Evolutionary conservation across 2,329 filamentous ascomycete genomes (phyloP).

Genomic region (Cercospora sp.): DNA sequence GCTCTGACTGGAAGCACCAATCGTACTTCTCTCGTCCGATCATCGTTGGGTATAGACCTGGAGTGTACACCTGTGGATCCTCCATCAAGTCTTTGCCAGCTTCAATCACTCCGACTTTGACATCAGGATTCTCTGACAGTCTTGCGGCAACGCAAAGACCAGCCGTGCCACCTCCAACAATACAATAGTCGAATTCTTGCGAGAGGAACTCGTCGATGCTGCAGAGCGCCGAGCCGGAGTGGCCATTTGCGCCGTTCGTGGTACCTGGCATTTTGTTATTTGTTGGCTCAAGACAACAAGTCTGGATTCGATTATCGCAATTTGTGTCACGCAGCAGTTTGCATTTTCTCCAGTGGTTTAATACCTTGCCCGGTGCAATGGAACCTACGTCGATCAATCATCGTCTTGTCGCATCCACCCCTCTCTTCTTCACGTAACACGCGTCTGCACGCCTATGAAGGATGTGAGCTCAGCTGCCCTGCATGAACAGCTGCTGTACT

Average conservation of each 20-base stretch:
- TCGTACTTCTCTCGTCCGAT: conserved; percentile 40
- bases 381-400: conserved; percentile 10
- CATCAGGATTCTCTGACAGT: conserved; percentile 34
- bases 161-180: conserved; percentile 37
- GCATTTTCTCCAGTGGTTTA: background rate
- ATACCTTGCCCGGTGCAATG: conserved; percentile 15
- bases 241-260: conserved; percentile 22
- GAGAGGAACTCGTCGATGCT: conserved; percentile 32
- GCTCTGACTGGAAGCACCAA: conserved; percentile 37
- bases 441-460: conserved; percentile 3
- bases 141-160: conserved; percentile 36
- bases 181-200: conserved; percentile 33
- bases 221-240: conserved; percentile 31
- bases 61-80: conserved; percentile 39
- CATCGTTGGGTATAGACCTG: conserved; percentile 37
- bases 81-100: conserved; percentile 34
- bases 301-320: background rate
- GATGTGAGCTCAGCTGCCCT: conserved; percentile 15
- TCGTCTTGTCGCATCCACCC: background rate
- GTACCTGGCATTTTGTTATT: conserved; percentile 19
- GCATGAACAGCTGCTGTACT: conserved; percentile 19
- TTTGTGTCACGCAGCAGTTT: background rate
- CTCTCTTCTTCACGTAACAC: conserved; percentile 12
- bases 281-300: background rate
- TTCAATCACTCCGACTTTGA: conserved; percentile 39